Evolutionary conservation across 2,329 filamentous ascomycete genomes (phyloP).

Genomic region (Rhynchosporium secalis): DNA sequence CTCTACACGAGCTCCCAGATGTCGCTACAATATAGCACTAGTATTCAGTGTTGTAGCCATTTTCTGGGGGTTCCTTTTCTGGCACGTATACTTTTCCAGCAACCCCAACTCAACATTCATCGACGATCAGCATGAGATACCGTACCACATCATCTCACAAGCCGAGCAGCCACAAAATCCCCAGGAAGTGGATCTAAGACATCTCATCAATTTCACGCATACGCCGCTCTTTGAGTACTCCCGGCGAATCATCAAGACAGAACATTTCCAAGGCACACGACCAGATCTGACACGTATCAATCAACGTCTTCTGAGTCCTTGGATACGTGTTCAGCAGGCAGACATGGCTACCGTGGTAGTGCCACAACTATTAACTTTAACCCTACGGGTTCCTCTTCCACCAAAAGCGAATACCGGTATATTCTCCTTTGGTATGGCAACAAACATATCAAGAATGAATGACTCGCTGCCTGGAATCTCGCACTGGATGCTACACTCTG

Average conservation of each 20-base stretch:
- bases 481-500: constrained; percentile 11
- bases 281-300: constrained; percentile 9
- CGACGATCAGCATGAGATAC: neutral
- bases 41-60: neutral
- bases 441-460: neutral
- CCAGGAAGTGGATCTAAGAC: neutral
- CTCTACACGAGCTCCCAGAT: neutral
- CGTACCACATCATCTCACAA: neutral
- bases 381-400: neutral
- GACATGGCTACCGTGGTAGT: neutral
- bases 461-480: constrained; percentile 1
- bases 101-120: neutral
- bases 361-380: neutral
- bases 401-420: constrained; percentile 3
- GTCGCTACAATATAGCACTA: neutral
- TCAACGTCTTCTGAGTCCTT: neutral
- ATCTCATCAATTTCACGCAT: neutral
- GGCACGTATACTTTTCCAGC: constrained; percentile 7
- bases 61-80: neutral
- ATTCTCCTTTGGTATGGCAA: constrained; percentile 13
- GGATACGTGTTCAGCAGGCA: neutral
- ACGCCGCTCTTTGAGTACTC: constrained; percentile 1
- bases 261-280: neutral
- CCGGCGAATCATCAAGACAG: constrained; percentile 6
- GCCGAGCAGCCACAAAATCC: neutral